These are phyloP conservation scores for Amanita pseudoporphyria DNA, from an alignment of 768 basidiomycete genomes.

Conservation along the genomic window DNA sequence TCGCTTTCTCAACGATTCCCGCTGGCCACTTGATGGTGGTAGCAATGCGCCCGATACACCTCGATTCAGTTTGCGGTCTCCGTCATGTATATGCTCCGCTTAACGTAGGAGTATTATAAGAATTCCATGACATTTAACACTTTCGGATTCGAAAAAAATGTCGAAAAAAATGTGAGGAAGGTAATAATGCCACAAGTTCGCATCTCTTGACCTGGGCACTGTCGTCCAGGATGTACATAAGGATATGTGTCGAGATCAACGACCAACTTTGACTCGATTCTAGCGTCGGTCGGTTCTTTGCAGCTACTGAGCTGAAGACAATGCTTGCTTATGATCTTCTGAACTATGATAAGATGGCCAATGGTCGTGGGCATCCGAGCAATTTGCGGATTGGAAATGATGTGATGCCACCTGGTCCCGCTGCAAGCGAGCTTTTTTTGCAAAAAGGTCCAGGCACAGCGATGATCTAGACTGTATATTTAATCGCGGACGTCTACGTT, in stretches of 20 bases:
- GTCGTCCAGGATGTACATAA: slow-evolving; percentile 12
- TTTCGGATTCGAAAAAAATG: slow-evolving; percentile 31
- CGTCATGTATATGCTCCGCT: not conserved
- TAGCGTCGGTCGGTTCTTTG: slow-evolving; percentile 25
- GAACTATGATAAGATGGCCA: slow-evolving; percentile 24
- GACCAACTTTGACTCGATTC: not conserved
- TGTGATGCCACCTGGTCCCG: too few relatives aligned
- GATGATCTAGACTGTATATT: too few relatives aligned
- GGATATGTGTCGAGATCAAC: not conserved
- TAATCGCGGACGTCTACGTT: too few relatives aligned
- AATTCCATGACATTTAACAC: slow-evolving; percentile 24
- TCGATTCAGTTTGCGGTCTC: slow-evolving; percentile 3
- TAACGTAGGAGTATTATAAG: slow-evolving; percentile 22
- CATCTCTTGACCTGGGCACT: slow-evolving; percentile 25
- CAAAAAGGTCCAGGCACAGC: too few relatives aligned
- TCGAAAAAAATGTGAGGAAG: slow-evolving; percentile 19
- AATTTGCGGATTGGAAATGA: slow-evolving; percentile 9
- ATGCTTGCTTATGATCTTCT: slow-evolving; percentile 22
- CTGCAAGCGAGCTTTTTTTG: too few relatives aligned
- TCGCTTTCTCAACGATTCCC: slow-evolving; percentile 23
- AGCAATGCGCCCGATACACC: slow-evolving; percentile 8
- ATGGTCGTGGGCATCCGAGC: slow-evolving; percentile 11
- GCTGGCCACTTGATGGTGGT: slow-evolving; percentile 15
- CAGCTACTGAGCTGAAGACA: slow-evolving; percentile 22
- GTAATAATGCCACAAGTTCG: slow-evolving; percentile 17